Evolutionary conservation across 108 stramenopile species (phyloP), one percentile per base, ranked within the genome.

Genomic region (Nannochloropsis granulata): DNA sequence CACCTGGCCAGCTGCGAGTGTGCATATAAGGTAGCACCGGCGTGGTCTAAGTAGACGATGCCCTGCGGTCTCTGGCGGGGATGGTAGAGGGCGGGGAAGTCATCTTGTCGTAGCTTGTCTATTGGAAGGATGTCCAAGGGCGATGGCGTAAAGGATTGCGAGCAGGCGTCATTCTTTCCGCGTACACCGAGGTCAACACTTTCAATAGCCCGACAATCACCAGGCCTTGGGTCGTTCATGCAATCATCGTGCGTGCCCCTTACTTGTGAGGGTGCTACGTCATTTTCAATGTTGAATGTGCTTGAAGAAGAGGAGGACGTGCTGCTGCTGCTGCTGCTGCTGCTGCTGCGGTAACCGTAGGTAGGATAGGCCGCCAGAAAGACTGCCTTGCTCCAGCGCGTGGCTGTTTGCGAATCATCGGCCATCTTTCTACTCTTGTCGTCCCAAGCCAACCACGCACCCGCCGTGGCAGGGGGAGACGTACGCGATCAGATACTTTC

Each of bases 41-140:
- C 88, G 26, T 88, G 88, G 43, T 88, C 88, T 16, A 88, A 81
- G 83, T 87, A 88, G 12, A 87, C 84, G 19, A 83, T 21, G 12
- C 45, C 85, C 46, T 71, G 56, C 16, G 56, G 56, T n/a, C n/a
- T 71, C 5, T 71, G 2, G n/a, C 56, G 56, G n/a, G 56, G 56
- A 11, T 71, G 56, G 10, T 71, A 71, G n/a, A 71, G 56, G 9
- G 56, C 56, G n/a, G 56, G 56, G 10, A 71, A 71, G 16, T 71
- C 56, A n/a, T 71, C 21, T n/a, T n/a, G 56, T 71, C 56, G 56
- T 71, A 71, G n/a, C 56, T 16, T 71, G 56, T 71, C 56, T 16
- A 71, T n/a, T 16, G 56, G 56, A 7, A 71, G 21, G 56, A 71
- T 0, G 21, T 71, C 56, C 9, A 34, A 34, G 34, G 34, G 34